A percentile compares a stretch with the other conserved stretches of the same genome.
Evolutionary conservation across 106 monocot species (phyloP).

Genomic region (Allium fistulosum): DNA sequence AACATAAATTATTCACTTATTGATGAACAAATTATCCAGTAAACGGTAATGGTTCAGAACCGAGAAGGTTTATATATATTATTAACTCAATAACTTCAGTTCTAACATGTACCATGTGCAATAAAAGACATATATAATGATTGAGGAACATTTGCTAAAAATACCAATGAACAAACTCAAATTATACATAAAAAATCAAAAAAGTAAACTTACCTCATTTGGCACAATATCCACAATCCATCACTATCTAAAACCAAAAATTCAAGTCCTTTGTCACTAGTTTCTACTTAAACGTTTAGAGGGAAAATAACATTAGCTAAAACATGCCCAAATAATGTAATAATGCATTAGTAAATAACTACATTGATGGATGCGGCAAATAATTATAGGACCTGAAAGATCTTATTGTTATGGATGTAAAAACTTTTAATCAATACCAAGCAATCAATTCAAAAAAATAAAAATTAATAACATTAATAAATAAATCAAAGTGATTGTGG

Average conservation of each 20-base stretch:
- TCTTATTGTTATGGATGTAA: neutral
- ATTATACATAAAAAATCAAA: neutral
- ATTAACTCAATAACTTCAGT: neutral
- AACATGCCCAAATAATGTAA: neutral
- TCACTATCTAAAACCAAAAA: conserved; percentile 3
- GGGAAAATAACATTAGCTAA: neutral
- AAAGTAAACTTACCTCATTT: conserved; percentile 4
- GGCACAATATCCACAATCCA: conserved; percentile 7
- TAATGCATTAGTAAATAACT: neutral
- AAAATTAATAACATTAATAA: neutral
- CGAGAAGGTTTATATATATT: neutral
- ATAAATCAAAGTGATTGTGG: no score
- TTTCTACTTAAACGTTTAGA: neutral
- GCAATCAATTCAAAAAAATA: neutral
- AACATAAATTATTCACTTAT: neutral
- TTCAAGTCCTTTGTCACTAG: neutral
- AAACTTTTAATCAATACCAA: no score
- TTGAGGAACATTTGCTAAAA: neutral
- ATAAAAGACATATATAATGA: neutral
- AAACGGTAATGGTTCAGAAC: neutral
- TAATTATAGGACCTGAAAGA: neutral
- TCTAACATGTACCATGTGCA: neutral
- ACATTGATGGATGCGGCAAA: neutral
- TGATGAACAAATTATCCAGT: neutral
- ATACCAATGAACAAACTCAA: neutral